These are phyloP conservation scores for Ogataea nitratoaversa DNA, from an alignment of 805 yeast species.

Conservation along the genomic window DNA sequence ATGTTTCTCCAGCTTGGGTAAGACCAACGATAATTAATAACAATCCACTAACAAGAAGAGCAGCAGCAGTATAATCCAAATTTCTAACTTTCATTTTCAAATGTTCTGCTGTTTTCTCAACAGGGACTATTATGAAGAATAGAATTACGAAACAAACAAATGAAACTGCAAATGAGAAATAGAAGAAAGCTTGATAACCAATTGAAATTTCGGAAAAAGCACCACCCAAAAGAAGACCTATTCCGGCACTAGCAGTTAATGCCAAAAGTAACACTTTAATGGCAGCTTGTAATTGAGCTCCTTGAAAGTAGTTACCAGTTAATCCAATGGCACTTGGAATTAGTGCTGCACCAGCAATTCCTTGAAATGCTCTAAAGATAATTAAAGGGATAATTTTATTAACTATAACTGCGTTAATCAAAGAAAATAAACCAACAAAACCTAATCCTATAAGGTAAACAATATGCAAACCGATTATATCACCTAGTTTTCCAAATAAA, in stretches of 20 bases:
- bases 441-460: too few relatives aligned
- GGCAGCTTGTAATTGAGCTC: conserved; percentile 11
- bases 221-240: conserved; percentile 42
- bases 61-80: too few relatives aligned
- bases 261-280: conserved; percentile 14
- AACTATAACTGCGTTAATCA: conserved; percentile 35
- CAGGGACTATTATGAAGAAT: conserved; percentile 25
- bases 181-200: conserved; percentile 39
- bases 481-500: conserved; percentile 38
- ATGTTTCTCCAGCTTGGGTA: conserved; percentile 41
- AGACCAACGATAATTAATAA: conserved; percentile 39
- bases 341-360: conserved; percentile 36
- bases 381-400: conserved; percentile 34
- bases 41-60: conserved; percentile 31
- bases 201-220: conserved; percentile 35
- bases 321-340: too few relatives aligned
- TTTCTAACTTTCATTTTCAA: conserved; percentile 14
- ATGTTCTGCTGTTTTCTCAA: conserved; percentile 26
- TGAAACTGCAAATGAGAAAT: conserved; percentile 32
- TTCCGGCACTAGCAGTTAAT: conserved; percentile 28
- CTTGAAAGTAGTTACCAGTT: conserved; percentile 21
- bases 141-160: conserved; percentile 18
- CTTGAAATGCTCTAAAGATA: conserved; percentile 22
- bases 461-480: conserved; percentile 36
- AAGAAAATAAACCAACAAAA: conserved; percentile 23